These are phyloP conservation scores for Trametes pubescens DNA, from an alignment of 1,284 basidiomycete genomes.

Conservation along the genomic window DNA sequence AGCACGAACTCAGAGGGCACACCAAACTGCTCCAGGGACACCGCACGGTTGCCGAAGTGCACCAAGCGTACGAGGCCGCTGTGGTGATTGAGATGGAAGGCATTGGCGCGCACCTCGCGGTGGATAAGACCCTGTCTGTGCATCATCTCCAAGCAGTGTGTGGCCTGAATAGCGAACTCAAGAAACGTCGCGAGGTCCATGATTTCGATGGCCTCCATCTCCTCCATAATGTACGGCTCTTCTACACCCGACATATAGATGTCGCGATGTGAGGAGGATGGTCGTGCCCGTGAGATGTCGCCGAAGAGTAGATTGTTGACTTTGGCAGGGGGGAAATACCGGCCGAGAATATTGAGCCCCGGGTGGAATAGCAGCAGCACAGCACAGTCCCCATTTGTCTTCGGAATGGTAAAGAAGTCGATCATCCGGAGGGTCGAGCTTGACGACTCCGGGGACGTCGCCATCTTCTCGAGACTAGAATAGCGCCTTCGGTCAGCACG, in stretches of 20 bases:
- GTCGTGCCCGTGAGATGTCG: constrained; percentile 54
- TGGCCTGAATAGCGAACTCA: constrained; percentile 79
- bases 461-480: constrained; percentile 60
- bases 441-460: constrained; percentile 57
- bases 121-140: constrained; percentile 72
- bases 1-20: constrained; percentile 73
- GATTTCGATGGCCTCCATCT: constrained; percentile 67
- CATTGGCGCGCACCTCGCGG: constrained; percentile 78
- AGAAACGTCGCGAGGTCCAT: constrained; percentile 80
- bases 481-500: constrained; percentile 2
- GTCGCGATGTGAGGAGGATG: constrained; percentile 54
- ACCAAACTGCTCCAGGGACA: constrained; percentile 73
- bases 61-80: constrained; percentile 72
- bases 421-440: constrained; percentile 64
- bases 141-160: constrained; percentile 70
- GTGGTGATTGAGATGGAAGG: constrained; percentile 74
- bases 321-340: constrained; percentile 71
- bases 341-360: constrained; percentile 69
- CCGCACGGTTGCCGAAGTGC: constrained; percentile 79
- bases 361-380: constrained; percentile 72
- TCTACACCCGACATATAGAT: constrained; percentile 59
- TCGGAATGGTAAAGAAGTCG: constrained; percentile 70
- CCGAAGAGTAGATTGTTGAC: constrained; percentile 72
- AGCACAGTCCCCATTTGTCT: constrained; percentile 68
- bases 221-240: constrained; percentile 56